phyloP scores from a whole-genome alignment of 306 rosid genomes.

The Castanea crenata region DNA sequence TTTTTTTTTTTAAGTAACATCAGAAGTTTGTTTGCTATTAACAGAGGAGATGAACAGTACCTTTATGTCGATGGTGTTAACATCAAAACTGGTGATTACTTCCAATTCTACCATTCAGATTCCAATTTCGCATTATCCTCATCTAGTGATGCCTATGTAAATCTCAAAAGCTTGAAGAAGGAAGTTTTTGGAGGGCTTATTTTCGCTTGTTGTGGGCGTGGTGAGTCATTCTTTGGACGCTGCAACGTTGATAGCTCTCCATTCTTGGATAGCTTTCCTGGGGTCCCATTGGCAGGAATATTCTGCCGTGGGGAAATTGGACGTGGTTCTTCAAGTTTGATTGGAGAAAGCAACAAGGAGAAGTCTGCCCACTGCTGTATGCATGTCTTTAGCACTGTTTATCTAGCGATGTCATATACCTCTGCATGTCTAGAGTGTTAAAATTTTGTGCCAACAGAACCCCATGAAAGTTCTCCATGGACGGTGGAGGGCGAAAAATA shows the following conservation, averaged over 20 bases:
- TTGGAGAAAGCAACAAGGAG: slow-evolving; percentile 34
- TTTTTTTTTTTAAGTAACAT: not conserved
- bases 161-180: slow-evolving; percentile 40
- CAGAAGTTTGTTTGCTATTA: slow-evolving; percentile 19
- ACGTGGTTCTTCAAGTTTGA: slow-evolving; percentile 40
- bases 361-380: slow-evolving; percentile 40
- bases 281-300: slow-evolving; percentile 61
- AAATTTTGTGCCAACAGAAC: slow-evolving; percentile 1
- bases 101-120: slow-evolving; percentile 72
- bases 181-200: slow-evolving; percentile 67
- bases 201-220: slow-evolving; percentile 68
- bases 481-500: too few species aligned
- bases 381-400: slow-evolving; percentile 64
- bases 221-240: slow-evolving; percentile 51
- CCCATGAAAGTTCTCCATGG: too few species aligned
- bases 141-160: slow-evolving; percentile 25
- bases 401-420: slow-evolving; percentile 55
- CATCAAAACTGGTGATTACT: slow-evolving; percentile 65
- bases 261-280: slow-evolving; percentile 53
- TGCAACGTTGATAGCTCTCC: slow-evolving; percentile 58
- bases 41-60: slow-evolving; percentile 72
- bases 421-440: slow-evolving; percentile 24
- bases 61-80: slow-evolving; percentile 59
- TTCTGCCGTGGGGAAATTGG: slow-evolving; percentile 76
- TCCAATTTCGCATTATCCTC: slow-evolving; percentile 46